Evolutionary conservation across 176 grass and related monocot species (phyloP), one percentile per base, ranked within the genome.

Genomic region (Oryza meridionalis): DNA sequence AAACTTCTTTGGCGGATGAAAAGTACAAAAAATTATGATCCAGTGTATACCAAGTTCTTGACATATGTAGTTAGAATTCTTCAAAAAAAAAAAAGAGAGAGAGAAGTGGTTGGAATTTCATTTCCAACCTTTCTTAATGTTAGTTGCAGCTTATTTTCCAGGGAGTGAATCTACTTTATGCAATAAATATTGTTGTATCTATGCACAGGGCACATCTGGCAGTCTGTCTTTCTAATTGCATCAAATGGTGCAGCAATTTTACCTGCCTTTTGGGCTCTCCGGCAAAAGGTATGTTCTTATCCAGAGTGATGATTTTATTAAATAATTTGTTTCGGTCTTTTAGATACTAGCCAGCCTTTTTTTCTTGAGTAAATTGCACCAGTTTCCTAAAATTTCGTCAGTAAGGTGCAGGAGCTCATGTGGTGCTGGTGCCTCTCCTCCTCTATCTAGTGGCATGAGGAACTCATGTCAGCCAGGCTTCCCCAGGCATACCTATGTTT

Each of bases 211-310:
- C 96, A 98, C 80, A 90, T 98, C 44, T 90, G 89, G 93, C 96
- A 98, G 69, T 93, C 91, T 68, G 89, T 98, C 55, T 98, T 92
- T 93, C 87, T 95, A 77, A 89, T 98, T 19, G 85, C 93, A 73
- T 98, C 96, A 81, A 98, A 98, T 92, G 96, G 82, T 72, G 96
- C 93, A 80, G 93, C 93, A 73, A 88, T 92, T 76, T 91, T 98
- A 70, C 96, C 93, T 77, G 91, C 96, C 86, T 93, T 88, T 63
- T 93, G 96, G 96, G 91, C 93, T 31, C 87, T 98, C 75, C 89
- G 87, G 65, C 87, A 92, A 80, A 98, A 93, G 85, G 93, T 98
- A 83, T 86, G 70, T 40, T 88, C 69, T 84, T 17, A 80, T 87
- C 26, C 74, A 68, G 21, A 76, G 50, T 17, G 24, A 64, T 62